Conservation (phyloP, 768 basidiomycete species). For the Melanogaster broomeanus region DNA sequence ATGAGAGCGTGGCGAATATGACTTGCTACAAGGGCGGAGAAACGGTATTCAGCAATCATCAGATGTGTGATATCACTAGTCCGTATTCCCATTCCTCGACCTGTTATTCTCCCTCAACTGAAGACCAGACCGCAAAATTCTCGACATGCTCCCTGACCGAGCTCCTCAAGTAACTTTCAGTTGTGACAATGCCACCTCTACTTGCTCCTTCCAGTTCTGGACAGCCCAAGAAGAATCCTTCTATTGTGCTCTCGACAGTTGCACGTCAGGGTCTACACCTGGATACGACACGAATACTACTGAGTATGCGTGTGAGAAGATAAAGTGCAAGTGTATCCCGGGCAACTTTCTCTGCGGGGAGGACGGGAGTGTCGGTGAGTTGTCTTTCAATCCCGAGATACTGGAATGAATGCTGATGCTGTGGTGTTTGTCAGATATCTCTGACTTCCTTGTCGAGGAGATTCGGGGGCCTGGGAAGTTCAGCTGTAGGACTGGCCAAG, state of each 20-base stretch:
- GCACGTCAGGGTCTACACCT: constrained; percentile 46
- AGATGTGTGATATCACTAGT: constrained; percentile 99
- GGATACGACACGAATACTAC: constrained; percentile 74
- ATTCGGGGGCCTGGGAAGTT: constrained; percentile 92
- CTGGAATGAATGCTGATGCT: background rate
- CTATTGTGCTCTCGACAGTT: constrained; percentile 84
- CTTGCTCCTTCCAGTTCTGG: constrained; percentile 98
- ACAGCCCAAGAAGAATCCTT: constrained; percentile 93
- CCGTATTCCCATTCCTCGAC: constrained; percentile 33
- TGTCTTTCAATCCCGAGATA: background rate
- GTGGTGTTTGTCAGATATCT: constrained; percentile 64
- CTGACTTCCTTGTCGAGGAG: constrained; percentile 86
- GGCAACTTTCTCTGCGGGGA: constrained; percentile 95
- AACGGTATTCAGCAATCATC: constrained; percentile 93
- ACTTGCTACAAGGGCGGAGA: constrained; percentile 93
- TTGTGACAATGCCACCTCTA: constrained; percentile 62
- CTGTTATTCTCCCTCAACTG: background rate
- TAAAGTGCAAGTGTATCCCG: constrained; percentile 92
- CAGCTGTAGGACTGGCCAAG: constrained; percentile 67
- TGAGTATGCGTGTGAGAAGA: constrained; percentile 75
- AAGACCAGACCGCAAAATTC: constrained; percentile 82
- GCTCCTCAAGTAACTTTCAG: constrained; percentile 97
- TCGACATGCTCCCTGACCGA: constrained; percentile 86
- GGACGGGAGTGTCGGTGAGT: constrained; percentile 86
- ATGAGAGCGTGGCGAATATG: constrained; percentile 60